These are phyloP conservation scores for Cyberlindnera maclurae DNA, from an alignment of 805 yeast genomes.

Conservation along the genomic window DNA sequence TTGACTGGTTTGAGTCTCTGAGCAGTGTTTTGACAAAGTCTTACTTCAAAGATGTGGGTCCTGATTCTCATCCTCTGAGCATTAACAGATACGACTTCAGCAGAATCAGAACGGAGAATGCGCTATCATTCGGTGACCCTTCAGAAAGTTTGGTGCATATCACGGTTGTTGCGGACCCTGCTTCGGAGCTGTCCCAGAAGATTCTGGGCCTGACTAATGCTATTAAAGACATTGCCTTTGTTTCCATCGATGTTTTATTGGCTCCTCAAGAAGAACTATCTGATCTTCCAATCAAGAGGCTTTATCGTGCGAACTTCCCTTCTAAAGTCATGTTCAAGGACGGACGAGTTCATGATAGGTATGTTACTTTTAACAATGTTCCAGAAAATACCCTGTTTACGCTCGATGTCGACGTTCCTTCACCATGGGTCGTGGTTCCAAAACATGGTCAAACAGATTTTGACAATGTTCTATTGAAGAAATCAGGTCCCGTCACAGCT, in stretches of 20 bases:
- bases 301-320: constrained; percentile 45
- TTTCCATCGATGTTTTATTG: constrained; percentile 46
- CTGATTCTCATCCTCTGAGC: constrained; percentile 14
- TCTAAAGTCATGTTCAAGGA: constrained; percentile 24
- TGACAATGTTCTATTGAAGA: constrained; percentile 49
- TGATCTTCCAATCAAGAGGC: constrained; percentile 46
- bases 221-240: constrained; percentile 38
- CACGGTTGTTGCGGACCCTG: constrained; percentile 62
- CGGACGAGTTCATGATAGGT: constrained; percentile 23
- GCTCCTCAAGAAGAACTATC: constrained; percentile 45
- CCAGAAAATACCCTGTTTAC: constrained; percentile 48
- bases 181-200: constrained; percentile 61
- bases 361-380: constrained; percentile 36
- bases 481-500: constrained; percentile 31
- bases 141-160: constrained; percentile 42
- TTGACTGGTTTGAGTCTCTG: constrained; percentile 42
- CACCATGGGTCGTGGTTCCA: constrained; percentile 60
- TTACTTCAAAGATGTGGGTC: constrained; percentile 28
- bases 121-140: constrained; percentile 21
- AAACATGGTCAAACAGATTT: constrained; percentile 49
- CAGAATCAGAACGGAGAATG: constrained; percentile 18
- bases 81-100: constrained; percentile 43
- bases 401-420: constrained; percentile 51
- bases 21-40: constrained; percentile 38
- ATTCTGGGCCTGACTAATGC: constrained; percentile 41